Conservation (phyloP, 345 rosid species). For the Streptanthus diversifolius region DNA sequence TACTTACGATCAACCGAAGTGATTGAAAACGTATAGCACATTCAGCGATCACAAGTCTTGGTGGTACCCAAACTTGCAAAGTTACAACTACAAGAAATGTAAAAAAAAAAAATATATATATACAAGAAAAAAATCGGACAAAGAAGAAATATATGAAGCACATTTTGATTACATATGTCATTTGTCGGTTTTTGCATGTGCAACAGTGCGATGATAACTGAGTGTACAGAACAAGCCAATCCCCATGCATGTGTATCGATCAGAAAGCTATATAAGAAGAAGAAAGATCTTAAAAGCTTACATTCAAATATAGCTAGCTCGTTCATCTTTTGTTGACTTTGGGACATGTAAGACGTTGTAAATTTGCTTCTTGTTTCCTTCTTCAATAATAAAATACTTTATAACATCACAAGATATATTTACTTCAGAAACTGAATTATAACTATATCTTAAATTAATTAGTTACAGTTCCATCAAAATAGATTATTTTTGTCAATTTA, state of each 20-base stretch:
- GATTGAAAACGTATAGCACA: neutral
- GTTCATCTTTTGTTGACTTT: neutral
- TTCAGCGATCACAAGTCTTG: constrained; percentile 2
- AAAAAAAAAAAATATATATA: neutral
- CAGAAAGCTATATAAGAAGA: neutral
- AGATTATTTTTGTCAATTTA: too few species aligned
- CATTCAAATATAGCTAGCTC: neutral
- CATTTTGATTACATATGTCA: neutral
- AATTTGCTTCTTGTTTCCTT: constrained; percentile 1
- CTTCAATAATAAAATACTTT: neutral
- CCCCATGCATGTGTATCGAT: constrained; percentile 5
- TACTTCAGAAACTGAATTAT: neutral
- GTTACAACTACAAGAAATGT: neutral
- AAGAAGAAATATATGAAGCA: neutral
- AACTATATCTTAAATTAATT: too few species aligned
- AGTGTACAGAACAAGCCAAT: neutral
- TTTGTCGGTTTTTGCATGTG: neutral
- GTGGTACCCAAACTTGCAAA: neutral
- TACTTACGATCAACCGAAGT: neutral
- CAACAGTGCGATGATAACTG: constrained; percentile 15
- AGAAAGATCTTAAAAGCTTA: neutral
- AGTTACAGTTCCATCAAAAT: too few species aligned
- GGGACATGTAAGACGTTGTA: neutral
- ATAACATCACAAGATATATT: neutral
- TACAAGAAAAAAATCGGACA: neutral